Percentiles rank a stretch among this genome's conserved stretches.
Evolutionary conservation across 805 yeast genomes (phyloP).

Genomic region (Candida michaelii): DNA sequence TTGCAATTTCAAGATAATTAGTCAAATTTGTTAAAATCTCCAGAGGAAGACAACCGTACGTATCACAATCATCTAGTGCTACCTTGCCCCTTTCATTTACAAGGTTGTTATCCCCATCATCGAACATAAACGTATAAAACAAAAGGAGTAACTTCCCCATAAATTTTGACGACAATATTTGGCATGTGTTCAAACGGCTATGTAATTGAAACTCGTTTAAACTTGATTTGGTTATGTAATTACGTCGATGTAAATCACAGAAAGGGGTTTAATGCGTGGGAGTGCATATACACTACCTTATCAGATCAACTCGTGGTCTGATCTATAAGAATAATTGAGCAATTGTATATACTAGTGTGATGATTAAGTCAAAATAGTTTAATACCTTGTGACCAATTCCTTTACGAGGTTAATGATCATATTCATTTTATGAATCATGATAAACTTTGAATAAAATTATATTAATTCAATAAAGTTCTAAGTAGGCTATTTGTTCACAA

Average conservation of each 20-base stretch:
- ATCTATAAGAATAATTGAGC: not conserved
- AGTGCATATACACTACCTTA: not conserved
- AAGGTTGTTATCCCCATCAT: slow-evolving; percentile 1
- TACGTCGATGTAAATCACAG: not conserved
- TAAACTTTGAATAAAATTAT: no score
- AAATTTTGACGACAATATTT: not conserved
- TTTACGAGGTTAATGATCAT: no score
- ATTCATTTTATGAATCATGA: no score
- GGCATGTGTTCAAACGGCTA: slow-evolving; percentile 1
- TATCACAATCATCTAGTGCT: slow-evolving; percentile 9
- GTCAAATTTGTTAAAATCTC: slow-evolving; percentile 10
- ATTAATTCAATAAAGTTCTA: no score
- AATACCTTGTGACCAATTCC: slow-evolving; percentile 2
- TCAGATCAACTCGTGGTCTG: not conserved
- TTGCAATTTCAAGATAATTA: slow-evolving; percentile 9
- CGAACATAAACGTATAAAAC: not conserved
- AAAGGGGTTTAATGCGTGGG: not conserved
- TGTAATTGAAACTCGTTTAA: not conserved
- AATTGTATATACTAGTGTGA: not conserved
- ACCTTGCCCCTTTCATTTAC: slow-evolving; percentile 11
- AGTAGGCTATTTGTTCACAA: no score
- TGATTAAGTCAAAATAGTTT: not conserved
- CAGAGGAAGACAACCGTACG: slow-evolving; percentile 8
- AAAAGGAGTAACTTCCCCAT: not conserved
- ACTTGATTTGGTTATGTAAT: slow-evolving; percentile 2